Base-by-base conservation (phyloP, 2,329 filamentous ascomycete genomes). In the Scortechinia acanthostroma region DNA sequence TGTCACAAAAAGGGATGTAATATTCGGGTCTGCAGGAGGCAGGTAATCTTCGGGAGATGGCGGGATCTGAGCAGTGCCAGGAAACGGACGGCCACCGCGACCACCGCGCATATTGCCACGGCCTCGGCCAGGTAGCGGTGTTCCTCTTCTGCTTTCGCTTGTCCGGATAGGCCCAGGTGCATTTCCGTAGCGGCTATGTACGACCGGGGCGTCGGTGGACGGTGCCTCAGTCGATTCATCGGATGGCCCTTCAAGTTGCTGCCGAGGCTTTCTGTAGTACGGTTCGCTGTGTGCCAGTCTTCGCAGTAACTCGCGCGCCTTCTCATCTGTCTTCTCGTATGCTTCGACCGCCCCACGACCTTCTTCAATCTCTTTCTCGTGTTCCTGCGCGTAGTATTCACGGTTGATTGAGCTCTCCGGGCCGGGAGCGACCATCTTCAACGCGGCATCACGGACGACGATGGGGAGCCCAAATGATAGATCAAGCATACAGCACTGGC, bases 401-500 rank as follows among this genome's bases (percentile, higher is more conserved):
- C 93, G 74, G 68, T 98, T 98, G 63, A 98, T 88, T 46, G 88
- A 86, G 61, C 88, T 95, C 51, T 89, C 80, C 1, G 93, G 93
- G 0, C 93, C 93, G 0, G 93, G 91, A 1, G 91, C 91, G 35
- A 97, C 88, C 86, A 98, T 95, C 71, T 97, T 97, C 51, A 98
- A 74, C 3, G 94, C 93, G 2, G 93, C 93, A 71, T 98, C 93
- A 59, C 93, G 83, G 47, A 98, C 88, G 14, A 91, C 87, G 58
- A 98, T 95, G 10, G 93, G 93, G 21, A 98, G 73, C 20, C 93
- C 94, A 58, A 97, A 98, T 13, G 88, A 91, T 48, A 98, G 70
- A 74, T 98, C 93, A 45, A 98, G 83, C 89, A 97, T 97, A 71
- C 93, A 98, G 68, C 86, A 91, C 70, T 98, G 93, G 60, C 93